phyloP scores from a whole-genome alignment of 2,329 filamentous ascomycete species.

The Aspergillus texensis region DNA sequence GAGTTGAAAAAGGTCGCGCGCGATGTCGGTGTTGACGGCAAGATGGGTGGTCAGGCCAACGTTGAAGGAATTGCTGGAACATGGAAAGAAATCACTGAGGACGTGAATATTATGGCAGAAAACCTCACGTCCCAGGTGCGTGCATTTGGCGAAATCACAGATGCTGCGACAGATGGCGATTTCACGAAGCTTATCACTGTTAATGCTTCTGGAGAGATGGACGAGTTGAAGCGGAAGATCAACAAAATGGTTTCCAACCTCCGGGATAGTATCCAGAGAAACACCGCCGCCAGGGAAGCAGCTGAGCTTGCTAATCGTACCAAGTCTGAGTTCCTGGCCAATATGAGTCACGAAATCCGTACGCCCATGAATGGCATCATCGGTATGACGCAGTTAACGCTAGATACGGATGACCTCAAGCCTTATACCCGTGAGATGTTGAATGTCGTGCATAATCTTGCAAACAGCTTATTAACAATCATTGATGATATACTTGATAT shows the following conservation, averaged over 20 bases:
- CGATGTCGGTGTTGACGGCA: conserved; percentile 95
- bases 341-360: conserved; percentile 98
- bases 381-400: conserved; percentile 93
- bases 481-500: conserved; percentile 80
- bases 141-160: conserved; percentile 98
- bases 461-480: conserved; percentile 93
- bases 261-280: conserved; percentile 92
- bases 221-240: conserved; percentile 98
- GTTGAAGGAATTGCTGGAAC: conserved; percentile 88
- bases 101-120: conserved; percentile 90
- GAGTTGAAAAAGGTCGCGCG: conserved; percentile 94
- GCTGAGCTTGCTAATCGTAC: conserved; percentile 97
- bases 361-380: conserved; percentile 98
- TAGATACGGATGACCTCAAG: conserved; percentile 92
- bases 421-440: conserved; percentile 97
- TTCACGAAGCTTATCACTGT: conserved; percentile 97
- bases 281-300: conserved; percentile 91
- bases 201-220: conserved; percentile 97
- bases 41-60: conserved; percentile 97
- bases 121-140: conserved; percentile 93
- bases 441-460: conserved; percentile 95
- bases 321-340: conserved; percentile 96
- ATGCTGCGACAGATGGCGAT: conserved; percentile 92
- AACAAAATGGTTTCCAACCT: conserved; percentile 99
- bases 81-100: conserved; percentile 98